These are phyloP conservation scores for Ricinus communis DNA, from an alignment of 345 rosid genomes.

Conservation along the genomic window DNA sequence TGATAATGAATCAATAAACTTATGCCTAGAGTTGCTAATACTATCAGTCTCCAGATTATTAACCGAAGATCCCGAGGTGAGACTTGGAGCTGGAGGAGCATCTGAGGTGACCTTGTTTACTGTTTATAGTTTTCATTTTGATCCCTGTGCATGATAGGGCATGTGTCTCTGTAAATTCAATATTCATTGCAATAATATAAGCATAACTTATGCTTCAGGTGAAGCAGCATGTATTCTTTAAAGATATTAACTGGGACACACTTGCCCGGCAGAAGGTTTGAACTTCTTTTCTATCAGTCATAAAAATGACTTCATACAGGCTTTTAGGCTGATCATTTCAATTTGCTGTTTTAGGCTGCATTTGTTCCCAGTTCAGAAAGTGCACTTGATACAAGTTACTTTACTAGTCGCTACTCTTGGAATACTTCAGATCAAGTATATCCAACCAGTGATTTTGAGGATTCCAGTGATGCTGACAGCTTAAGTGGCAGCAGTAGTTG, in stretches of 20 bases:
- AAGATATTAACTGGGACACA: constrained; percentile 94
- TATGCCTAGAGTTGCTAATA: background rate
- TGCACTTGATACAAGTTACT: constrained; percentile 94
- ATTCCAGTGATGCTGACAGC: constrained; percentile 93
- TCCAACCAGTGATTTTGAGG: constrained; percentile 68
- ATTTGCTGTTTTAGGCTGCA: constrained; percentile 66
- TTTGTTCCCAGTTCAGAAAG: constrained; percentile 96
- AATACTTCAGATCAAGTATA: constrained; percentile 62
- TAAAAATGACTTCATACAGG: background rate
- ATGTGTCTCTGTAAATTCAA: background rate
- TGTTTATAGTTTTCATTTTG: constrained; percentile 7
- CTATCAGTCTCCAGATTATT: constrained; percentile 57
- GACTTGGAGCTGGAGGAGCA: constrained; percentile 97
- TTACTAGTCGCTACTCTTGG: constrained; percentile 96
- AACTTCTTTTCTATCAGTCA: background rate
- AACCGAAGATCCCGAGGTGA: constrained; percentile 95
- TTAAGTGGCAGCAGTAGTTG: constrained; percentile 85
- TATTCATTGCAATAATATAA: constrained; percentile 16
- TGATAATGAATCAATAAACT: background rate
- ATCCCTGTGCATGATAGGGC: background rate
- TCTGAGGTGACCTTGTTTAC: constrained; percentile 61
- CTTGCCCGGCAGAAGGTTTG: constrained; percentile 94
- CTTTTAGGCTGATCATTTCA: constrained; percentile 19
- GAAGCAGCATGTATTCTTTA: constrained; percentile 87
- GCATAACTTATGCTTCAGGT: constrained; percentile 51